Evolutionary conservation across 2,329 filamentous ascomycete genomes (phyloP).

Genomic region (Corinectria fuckeliana): DNA sequence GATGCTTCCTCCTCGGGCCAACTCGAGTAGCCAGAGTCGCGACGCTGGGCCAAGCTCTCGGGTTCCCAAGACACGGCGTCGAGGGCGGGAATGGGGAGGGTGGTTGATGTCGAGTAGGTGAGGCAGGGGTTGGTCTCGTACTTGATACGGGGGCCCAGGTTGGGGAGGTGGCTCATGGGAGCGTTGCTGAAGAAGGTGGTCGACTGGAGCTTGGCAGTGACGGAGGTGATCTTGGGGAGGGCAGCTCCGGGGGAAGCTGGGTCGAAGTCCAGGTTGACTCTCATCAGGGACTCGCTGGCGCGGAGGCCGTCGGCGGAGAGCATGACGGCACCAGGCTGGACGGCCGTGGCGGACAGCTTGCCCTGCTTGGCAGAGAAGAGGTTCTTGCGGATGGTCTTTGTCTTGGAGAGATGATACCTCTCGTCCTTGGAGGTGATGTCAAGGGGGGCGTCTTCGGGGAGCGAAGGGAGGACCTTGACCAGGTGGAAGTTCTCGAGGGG

Average conservation of each 20-base stretch:
- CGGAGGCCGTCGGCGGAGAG: slow-evolving; percentile 56
- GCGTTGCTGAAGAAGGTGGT: slow-evolving; percentile 59
- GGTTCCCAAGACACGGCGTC: slow-evolving; percentile 52
- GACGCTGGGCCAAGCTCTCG: slow-evolving; percentile 43
- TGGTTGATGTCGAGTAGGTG: slow-evolving; percentile 54
- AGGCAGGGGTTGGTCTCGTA: slow-evolving; percentile 50
- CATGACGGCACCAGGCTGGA: slow-evolving; percentile 57
- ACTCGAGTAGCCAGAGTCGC: slow-evolving; percentile 63
- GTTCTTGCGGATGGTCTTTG: slow-evolving; percentile 60
- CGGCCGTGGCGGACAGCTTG: slow-evolving; percentile 52
- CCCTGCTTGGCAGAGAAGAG: slow-evolving; percentile 60
- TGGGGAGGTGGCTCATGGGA: slow-evolving; percentile 55
- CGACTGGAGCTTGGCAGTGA: slow-evolving; percentile 58
- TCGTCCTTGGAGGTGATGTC: slow-evolving; percentile 55
- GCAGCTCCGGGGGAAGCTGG: slow-evolving; percentile 50
- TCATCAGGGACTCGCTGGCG: slow-evolving; percentile 50
- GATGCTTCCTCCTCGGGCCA: slow-evolving; percentile 44
- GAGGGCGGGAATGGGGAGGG: slow-evolving; percentile 47
- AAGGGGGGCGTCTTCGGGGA: slow-evolving; percentile 58
- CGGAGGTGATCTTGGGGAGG: slow-evolving; percentile 56
- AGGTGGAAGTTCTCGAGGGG: slow-evolving; percentile 51
- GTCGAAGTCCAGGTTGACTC: slow-evolving; percentile 56
- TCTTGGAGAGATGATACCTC: slow-evolving; percentile 57
- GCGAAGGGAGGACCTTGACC: slow-evolving; percentile 60
- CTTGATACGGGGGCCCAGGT: slow-evolving; percentile 54